Evolutionary conservation across 2,329 filamentous ascomycete genomes (phyloP), one percentile per base, ranked within the genome.

Genomic region (Chaetomium globosum): DNA sequence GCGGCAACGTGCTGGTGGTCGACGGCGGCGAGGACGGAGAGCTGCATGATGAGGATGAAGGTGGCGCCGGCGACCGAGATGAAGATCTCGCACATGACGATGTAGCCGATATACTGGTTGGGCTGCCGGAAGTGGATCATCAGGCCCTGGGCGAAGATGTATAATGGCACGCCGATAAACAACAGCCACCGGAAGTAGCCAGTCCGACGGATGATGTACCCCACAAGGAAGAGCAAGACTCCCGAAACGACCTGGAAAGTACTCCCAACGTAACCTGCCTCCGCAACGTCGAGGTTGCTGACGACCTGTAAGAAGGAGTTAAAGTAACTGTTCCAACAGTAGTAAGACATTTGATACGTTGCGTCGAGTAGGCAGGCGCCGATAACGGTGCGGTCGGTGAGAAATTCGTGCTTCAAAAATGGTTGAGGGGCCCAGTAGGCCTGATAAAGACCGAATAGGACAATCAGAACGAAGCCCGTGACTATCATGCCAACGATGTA

Each of bases 1-100:
- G 39, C 39, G 31, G 85, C 83, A 5, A 86, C 77, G 51, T 85
- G 80, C 59, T 83, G 79, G 59, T 85, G 84, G 64, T 80, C 80
- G n/a, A 82, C 81, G 3, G 82, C 80, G 0, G 83, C 79, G 74
- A 87, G 83, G 53, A 87, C 81, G 4, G 85, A 83, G 69, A 89
- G 82, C 67, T 88, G 82, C 68, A 84, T 77, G 63, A 80, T 79
- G 66, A 86, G 80, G 30, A 86, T 80, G 12, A 85, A 77, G 26
- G 82, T 83, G 61, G 81, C 81, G 16, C 83, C 83, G 12, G 79
- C 79, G 80, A 82, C 79, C 13, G 79, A 81, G 57, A 82, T 84
- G 61, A 78, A 78, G 61, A 81, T 71, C 69, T 80, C 72, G 68
- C 74, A 77, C 76, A 78, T 77, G 70, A 78, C 69, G 12, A 76